Conservation (phyloP, 2,329 filamentous ascomycete genomes). For the Aspergillus unguis region DNA sequence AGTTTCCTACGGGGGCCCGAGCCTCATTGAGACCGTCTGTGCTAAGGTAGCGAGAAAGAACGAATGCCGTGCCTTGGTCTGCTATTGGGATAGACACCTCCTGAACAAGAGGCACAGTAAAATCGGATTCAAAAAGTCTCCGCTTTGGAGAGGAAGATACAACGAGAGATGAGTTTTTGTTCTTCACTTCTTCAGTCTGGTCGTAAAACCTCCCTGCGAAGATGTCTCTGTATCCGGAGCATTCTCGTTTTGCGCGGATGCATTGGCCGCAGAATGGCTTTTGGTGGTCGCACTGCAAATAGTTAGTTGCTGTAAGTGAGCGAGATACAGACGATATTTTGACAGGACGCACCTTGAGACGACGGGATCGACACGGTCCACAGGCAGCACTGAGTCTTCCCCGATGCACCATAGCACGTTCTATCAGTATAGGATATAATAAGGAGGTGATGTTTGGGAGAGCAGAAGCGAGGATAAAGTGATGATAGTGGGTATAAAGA, state of each 20-base stretch:
- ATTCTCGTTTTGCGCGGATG: slow-evolving; percentile 16
- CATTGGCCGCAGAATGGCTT: slow-evolving; percentile 23
- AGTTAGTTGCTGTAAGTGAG: background rate
- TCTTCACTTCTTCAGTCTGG: slow-evolving; percentile 20
- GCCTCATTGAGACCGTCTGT: background rate
- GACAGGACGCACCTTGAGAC: slow-evolving; percentile 6
- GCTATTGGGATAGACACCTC: background rate
- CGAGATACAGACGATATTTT: background rate
- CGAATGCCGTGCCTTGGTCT: slow-evolving; percentile 9
- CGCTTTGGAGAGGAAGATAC: background rate
- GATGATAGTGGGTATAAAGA: too few species aligned
- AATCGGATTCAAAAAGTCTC: background rate
- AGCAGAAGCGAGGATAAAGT: too few species aligned
- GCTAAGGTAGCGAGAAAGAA: slow-evolving; percentile 6
- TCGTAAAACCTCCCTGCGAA: slow-evolving; percentile 18
- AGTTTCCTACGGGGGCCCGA: slow-evolving; percentile 1
- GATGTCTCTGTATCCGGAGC: slow-evolving; percentile 21
- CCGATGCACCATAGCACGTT: slow-evolving; percentile 8
- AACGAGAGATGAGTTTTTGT: slow-evolving; percentile 9
- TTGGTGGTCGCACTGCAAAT: slow-evolving; percentile 21
- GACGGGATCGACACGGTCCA: slow-evolving; percentile 7
- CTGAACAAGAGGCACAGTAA: background rate
- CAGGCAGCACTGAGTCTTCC: slow-evolving; percentile 10
- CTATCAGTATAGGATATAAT: too few species aligned
- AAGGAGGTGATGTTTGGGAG: too few species aligned